Evolutionary conservation across 139 green algal genomes (phyloP), one percentile per base, ranked within the genome.

Genomic region (Raphidocelis subcapitata): DNA sequence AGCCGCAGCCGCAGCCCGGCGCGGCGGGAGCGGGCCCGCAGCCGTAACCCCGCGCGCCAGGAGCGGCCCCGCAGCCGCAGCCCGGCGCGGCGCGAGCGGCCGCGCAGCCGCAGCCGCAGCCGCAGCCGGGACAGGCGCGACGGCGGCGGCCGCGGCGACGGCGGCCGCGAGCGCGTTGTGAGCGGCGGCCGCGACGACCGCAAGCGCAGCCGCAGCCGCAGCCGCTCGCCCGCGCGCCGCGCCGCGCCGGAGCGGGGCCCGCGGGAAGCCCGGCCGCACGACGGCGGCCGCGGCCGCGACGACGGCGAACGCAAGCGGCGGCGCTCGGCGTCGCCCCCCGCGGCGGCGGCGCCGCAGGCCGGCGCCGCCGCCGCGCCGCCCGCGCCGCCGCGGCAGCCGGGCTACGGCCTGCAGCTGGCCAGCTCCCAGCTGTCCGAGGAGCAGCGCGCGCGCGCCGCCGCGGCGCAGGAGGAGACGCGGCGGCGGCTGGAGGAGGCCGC

Each of bases 401-500:
- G 54, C 10, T 61, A 29, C 18, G 24, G 41, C 41, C 12, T 49
- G 41, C 8, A 49, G 12, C 8, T 49, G 41, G 8, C 41, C 8
- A 12, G 8, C 12, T 49, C 41, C 8, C 8, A 12, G 8, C 8
- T 49, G 41, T 8, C 8, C 8, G 41, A 49, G 41, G 41, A 49
- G 41, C 8, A 49, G 41, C 32, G 60, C 20, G 59, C 26, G 28
- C 56, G 47, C 3, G 31, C 20, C 26, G 51, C 32, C 21, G 31
- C 37, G 23, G 67, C 62, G 31, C 29, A 49, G 56, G 54, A 60
- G 44, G 24, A 65, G 32, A 56, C 89, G 23, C 79, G 82, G 18
- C 70, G 68, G 56, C 76, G 82, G 0, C 77, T 96, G 41, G 85
- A 90, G 74, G 88, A 91, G 66, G 92, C 89, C 14, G 80, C 81